Evolutionary conservation across 106 monocot species (phyloP).

Genomic region (Allium sativum): DNA sequence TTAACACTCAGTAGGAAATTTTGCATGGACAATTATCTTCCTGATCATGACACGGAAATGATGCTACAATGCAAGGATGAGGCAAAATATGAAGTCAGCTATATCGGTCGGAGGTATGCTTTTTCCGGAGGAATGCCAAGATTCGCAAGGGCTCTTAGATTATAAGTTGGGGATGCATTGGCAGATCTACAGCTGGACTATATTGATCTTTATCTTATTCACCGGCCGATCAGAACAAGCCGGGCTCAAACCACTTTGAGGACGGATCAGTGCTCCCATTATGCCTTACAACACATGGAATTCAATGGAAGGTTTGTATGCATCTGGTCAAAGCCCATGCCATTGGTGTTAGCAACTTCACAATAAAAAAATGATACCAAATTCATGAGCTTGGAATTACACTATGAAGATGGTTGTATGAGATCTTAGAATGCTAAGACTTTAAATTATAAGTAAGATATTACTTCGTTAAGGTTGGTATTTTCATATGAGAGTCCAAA

Average conservation of each 20-base stretch:
- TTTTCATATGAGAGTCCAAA: too few species aligned
- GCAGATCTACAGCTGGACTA: too few species aligned
- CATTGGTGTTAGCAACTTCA: conserved; percentile 76
- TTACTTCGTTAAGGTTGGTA: too few species aligned
- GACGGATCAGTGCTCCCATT: conserved; percentile 45
- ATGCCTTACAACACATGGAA: conserved; percentile 44
- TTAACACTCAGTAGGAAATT: not conserved
- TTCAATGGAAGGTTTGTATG: conserved; percentile 57
- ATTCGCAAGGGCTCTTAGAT: not conserved
- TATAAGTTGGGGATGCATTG: conserved; percentile 3
- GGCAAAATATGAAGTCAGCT: not conserved
- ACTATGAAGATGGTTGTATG: too few species aligned
- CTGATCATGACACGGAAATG: not conserved
- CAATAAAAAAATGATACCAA: conserved; percentile 13
- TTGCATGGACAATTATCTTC: not conserved
- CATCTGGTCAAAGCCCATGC: conserved; percentile 57
- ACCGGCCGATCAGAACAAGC: conserved; percentile 60
- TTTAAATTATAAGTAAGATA: too few species aligned
- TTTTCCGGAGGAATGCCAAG: not conserved
- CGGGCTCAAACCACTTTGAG: conserved; percentile 37
- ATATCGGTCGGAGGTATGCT: not conserved
- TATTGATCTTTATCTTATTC: too few species aligned
- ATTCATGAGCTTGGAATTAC: too few species aligned
- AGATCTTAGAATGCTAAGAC: too few species aligned
- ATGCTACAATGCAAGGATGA: not conserved